Evolutionary conservation across 73 alveolate species (phyloP).

Genomic region (Symbiodinium pilosum): DNA sequence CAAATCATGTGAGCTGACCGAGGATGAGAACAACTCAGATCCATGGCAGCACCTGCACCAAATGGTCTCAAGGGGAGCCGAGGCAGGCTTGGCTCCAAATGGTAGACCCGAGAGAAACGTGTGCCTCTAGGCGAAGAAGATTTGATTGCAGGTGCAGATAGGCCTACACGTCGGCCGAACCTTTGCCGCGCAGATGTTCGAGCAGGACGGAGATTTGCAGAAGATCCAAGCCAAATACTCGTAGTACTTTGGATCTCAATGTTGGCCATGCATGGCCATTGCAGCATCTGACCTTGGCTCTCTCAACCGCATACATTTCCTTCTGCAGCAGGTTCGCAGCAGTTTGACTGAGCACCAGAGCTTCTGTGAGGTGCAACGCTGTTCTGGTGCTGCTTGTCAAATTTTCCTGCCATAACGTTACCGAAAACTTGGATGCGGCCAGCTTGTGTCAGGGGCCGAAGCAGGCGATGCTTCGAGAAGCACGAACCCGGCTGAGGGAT

Average conservation of each 20-base stretch:
- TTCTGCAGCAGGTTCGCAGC: conserved; percentile 33
- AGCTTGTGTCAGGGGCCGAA: conserved; percentile 41
- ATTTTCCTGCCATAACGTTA: not conserved
- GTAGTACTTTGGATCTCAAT: not conserved
- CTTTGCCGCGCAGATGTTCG: conserved; percentile 41
- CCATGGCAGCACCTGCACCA: conserved; percentile 19
- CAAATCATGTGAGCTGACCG: too few relatives aligned
- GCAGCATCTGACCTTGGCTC: not conserved
- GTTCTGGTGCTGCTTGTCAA: not conserved
- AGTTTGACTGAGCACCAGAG: conserved; percentile 52
- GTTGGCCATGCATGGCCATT: not conserved
- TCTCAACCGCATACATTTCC: too few relatives aligned
- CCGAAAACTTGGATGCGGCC: not conserved
- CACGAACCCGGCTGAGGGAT: conserved; percentile 45
- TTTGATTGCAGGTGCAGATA: conserved; percentile 49
- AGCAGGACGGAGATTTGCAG: not conserved
- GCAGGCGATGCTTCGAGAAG: conserved; percentile 59
- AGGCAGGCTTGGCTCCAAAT: not conserved
- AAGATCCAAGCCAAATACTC: too few relatives aligned
- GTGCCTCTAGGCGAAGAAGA: too few relatives aligned
- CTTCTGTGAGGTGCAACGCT: conserved; percentile 38
- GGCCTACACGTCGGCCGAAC: conserved; percentile 70
- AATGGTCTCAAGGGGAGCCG: not conserved
- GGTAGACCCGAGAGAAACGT: not conserved
- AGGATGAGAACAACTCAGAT: conserved; percentile 22